Percentiles rank a stretch among this genome's conserved stretches.
Conservation (phyloP, 73 alveolate species). For the Paramecium primaurelia region DNA sequence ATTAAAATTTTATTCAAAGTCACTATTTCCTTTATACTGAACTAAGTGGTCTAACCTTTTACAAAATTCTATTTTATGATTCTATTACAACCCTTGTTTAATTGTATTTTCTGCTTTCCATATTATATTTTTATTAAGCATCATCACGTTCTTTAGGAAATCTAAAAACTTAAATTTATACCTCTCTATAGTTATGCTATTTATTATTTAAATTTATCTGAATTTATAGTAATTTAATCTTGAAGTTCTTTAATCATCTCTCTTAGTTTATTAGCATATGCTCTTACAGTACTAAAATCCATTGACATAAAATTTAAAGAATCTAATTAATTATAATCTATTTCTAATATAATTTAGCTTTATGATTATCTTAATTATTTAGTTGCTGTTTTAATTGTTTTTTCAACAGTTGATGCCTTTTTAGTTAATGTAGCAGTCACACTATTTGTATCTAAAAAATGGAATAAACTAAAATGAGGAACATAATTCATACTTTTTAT, state of each 20-base stretch:
- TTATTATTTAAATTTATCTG: background rate
- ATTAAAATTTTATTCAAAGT: background rate
- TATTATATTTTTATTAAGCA: background rate
- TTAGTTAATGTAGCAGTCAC: background rate
- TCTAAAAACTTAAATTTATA: background rate
- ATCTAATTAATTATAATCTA: background rate
- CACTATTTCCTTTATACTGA: background rate
- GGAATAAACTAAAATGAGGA: background rate
- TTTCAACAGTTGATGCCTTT: background rate
- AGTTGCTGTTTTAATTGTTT: background rate
- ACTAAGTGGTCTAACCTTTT: conserved; percentile 5
- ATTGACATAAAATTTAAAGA: background rate
- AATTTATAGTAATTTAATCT: background rate
- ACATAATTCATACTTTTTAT: background rate
- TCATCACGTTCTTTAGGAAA: conserved; percentile 20
- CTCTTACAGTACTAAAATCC: background rate
- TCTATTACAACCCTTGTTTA: conserved; percentile 1
- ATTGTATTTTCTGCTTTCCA: conserved; percentile 32
- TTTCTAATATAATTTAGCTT: background rate
- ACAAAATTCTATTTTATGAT: conserved; percentile 9
- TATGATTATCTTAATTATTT: background rate
- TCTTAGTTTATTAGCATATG: background rate
- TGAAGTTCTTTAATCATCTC: background rate
- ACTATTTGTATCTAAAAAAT: background rate
- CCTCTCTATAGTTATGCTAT: background rate